A percentile compares a stretch with the other conserved stretches of the same genome.
Conservation (phyloP, 2,329 filamentous ascomycete genomes). For the Neopestalotiopsis sp. region DNA sequence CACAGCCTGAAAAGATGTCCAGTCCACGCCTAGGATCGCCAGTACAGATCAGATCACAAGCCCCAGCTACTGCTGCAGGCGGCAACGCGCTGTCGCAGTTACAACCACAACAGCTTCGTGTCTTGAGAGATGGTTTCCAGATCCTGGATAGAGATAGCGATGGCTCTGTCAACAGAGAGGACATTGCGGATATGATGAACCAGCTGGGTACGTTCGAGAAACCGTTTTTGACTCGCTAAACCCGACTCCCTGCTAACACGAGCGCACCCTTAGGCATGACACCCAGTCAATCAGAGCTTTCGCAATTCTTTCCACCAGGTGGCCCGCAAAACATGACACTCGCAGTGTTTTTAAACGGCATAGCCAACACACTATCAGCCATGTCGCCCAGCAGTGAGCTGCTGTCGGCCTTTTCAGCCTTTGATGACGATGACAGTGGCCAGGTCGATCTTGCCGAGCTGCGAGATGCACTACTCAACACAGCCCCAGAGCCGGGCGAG, state of each 20-base stretch:
- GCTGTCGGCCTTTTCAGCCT: conserved; percentile 88
- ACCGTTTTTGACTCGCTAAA: not conserved
- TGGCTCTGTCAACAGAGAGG: conserved; percentile 79
- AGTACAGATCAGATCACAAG: conserved; percentile 37
- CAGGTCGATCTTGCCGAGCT: conserved; percentile 86
- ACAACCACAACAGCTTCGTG: conserved; percentile 81
- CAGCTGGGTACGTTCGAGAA: conserved; percentile 67
- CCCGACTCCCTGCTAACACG: conserved; percentile 1
- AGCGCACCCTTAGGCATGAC: conserved; percentile 67
- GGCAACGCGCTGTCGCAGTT: conserved; percentile 71
- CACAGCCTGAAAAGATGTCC: conserved; percentile 26
- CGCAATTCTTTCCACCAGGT: conserved; percentile 80
- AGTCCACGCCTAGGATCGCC: conserved; percentile 37
- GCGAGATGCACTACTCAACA: conserved; percentile 81
- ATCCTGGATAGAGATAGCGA: conserved; percentile 90
- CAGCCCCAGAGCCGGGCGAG: conserved; percentile 76
- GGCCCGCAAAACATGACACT: conserved; percentile 77
- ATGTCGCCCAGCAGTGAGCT: conserved; percentile 82
- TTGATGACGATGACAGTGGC: conserved; percentile 94
- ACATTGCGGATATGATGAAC: conserved; percentile 84
- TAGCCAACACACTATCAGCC: conserved; percentile 75
- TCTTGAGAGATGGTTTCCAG: conserved; percentile 90
- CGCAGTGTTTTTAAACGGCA: conserved; percentile 81
- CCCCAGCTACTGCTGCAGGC: conserved; percentile 43
- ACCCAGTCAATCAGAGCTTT: conserved; percentile 71